These are phyloP conservation scores for Cunninghamia lanceolata DNA, from an alignment of 75 land plant genomes.

Conservation along the genomic window DNA sequence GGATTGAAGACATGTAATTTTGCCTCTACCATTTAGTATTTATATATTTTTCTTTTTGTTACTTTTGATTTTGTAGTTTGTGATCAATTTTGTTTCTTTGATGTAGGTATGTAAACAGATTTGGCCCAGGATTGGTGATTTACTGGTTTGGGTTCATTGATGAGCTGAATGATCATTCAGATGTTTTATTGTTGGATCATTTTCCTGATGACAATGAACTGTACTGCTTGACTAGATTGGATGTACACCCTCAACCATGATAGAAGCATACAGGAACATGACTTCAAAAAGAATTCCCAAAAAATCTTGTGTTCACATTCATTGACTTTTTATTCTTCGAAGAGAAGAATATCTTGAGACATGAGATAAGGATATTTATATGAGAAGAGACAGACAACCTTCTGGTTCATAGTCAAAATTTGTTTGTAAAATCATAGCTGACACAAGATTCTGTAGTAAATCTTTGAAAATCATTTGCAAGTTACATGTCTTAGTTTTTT, in stretches of 20 bases:
- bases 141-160: constrained; percentile 51
- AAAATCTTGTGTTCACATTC: neutral
- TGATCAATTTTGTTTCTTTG: neutral
- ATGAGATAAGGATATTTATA: neutral
- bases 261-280: neutral
- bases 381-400: neutral
- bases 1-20: neutral
- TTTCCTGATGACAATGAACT: constrained; percentile 39
- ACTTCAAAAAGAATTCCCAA: neutral
- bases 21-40: neutral
- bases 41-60: neutral
- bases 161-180: constrained; percentile 38
- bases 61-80: neutral
- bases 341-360: neutral
- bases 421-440: neutral
- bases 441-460: neutral
- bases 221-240: constrained; percentile 28
- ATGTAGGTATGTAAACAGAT: constrained; percentile 47
- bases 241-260: constrained; percentile 7
- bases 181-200: constrained; percentile 35
- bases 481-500: too few species aligned
- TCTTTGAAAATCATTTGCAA: neutral
- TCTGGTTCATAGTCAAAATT: neutral
- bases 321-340: neutral
- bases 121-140: constrained; percentile 45